Evolutionary conservation across 1,284 basidiomycete genomes (phyloP), one percentile per base, ranked within the genome.

Genomic region (Microbotryum saponariae): DNA sequence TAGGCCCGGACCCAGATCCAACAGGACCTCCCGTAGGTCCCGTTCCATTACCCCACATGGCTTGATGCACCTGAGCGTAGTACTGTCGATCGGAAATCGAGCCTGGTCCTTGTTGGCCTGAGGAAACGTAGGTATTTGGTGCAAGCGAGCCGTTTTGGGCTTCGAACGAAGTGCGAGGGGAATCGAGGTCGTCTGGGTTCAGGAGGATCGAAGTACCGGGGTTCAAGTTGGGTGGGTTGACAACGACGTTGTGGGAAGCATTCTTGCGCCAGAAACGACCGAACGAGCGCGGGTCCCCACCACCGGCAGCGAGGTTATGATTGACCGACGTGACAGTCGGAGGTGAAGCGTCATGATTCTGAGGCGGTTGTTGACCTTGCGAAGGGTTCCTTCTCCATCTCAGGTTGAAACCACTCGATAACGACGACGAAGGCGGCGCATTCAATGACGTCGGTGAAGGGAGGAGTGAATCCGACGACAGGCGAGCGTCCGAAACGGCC

Each of bases 51-150:
- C 37, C 37, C 37, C 37, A 42, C 37, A 42, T 42, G 14, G 60
- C 60, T 46, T 67, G 66, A 14, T 65, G 63, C 20, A 54, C 61
- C 18, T 67, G 63, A 18, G 66, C 66, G 21, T 59, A 67, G n/a
- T 62, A 56, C 48, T 67, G 66, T 18, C 61, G 61, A 10, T 50
- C 44, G 23, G 61, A 59, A 3, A 42, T 42, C 12, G 37, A 16
- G 3, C 37, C 12, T 62, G 63, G 4, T 51, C 33, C 1, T 49
- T 29, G 9, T 31, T 27, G 6, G 14, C 23, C 31, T 9, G 50
- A 33, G 1, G 58, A 27, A 23, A 46, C 53, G 18, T 52, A 51
- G 3, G 56, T 16, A n/a, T 44, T 53, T 0, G 31, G 60, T 12
- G 47, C 45, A 14, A 59, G 60, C 9, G 54, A 52, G 6, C 59